Percentiles rank a stretch among this genome's conserved stretches.
Evolutionary conservation across 257 asterid species (phyloP).

Genomic region (Solanum clarkiae): DNA sequence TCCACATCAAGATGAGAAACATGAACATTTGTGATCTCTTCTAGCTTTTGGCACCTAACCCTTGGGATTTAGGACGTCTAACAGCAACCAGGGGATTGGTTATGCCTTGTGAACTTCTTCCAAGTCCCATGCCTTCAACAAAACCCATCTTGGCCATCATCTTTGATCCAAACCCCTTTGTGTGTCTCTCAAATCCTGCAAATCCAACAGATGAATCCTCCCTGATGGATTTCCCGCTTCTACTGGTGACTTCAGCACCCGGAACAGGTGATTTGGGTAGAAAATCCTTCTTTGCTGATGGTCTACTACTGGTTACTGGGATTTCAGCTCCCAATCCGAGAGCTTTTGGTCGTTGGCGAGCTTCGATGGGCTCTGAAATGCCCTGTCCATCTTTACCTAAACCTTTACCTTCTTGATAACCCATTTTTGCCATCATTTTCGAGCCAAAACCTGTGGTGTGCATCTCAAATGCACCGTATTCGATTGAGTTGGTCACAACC

Average conservation of each 20-base stretch:
- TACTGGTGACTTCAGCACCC: slow-evolving; percentile 4
- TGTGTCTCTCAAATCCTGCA: slow-evolving; percentile 81
- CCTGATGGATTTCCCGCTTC: slow-evolving; percentile 16
- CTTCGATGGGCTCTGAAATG: slow-evolving; percentile 67
- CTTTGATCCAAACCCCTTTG: slow-evolving; percentile 87
- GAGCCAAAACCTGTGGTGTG: slow-evolving; percentile 98
- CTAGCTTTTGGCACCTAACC: slow-evolving; percentile 45
- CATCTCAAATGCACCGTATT: slow-evolving; percentile 70
- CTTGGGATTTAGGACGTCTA: slow-evolving; percentile 63
- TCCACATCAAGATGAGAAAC: background rate
- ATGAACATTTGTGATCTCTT: background rate
- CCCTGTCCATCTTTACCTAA: slow-evolving; percentile 90
- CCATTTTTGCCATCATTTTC: slow-evolving; percentile 97
- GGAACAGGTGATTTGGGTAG: slow-evolving; percentile 6
- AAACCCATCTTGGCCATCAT: slow-evolving; percentile 95
- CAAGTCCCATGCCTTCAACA: slow-evolving; percentile 75
- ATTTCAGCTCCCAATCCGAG: slow-evolving; percentile 86
- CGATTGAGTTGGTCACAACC: slow-evolving; percentile 14
- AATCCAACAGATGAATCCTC: slow-evolving; percentile 20
- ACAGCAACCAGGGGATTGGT: slow-evolving; percentile 61
- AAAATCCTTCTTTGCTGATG: slow-evolving; percentile 2
- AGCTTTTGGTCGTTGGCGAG: slow-evolving; percentile 70
- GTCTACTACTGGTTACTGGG: slow-evolving; percentile 33
- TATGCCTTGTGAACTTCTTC: slow-evolving; percentile 78
- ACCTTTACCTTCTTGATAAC: slow-evolving; percentile 70